Evolutionary conservation across 2,329 filamentous ascomycete genomes (phyloP), one percentile per base, ranked within the genome.

Genomic region (Dichotomopilus funicola): DNA sequence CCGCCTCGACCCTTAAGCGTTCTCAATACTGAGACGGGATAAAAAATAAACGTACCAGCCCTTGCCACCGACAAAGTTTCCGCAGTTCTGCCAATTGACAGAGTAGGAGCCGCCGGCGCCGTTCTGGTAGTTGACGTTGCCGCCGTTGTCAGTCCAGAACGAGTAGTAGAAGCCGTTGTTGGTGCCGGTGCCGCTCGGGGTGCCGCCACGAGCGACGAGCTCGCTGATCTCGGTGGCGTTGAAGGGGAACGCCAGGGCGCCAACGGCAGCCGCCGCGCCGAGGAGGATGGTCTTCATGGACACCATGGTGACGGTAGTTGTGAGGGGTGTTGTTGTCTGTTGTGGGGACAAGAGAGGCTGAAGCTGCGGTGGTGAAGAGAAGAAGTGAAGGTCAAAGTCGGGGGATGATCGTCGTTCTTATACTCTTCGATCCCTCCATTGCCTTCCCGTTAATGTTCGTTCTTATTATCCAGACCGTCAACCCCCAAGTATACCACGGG

Each of bases 41-140:
- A 27, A 13, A 34, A 9, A 37, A n/a, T 5, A 6, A 35, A 42
- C 45, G 51, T 73, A 73, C 79, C 80, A 83, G 45, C 80, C 80
- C 67, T 82, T 83, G 57, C 80, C 80, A 58, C 70, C 78, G 37
- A 81, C 78, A 51, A 81, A 78, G 71, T 81, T 79, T 51, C 76
- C 76, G 45, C 63, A 67, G 65, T 73, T 71, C 47, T 59, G 64
- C 75, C 75, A 79, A 36, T 62, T 63, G 2, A 75, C 70, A 37
- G 57, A 67, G 68, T 76, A 78, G 41, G 67, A 61, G n/a, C 74
- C 74, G 8, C 58, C 66, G 5, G 61, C 56, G 19, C 71, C 70
- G 61, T 76, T 76, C 60, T 62, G 69, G 64, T 75, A 77, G 47
- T 63, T 70, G 8, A 75, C 72, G 27, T 58, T 62, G 50, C 68